Conservation (phyloP, 306 rosid genomes). For the Dalbergia cultrata region DNA sequence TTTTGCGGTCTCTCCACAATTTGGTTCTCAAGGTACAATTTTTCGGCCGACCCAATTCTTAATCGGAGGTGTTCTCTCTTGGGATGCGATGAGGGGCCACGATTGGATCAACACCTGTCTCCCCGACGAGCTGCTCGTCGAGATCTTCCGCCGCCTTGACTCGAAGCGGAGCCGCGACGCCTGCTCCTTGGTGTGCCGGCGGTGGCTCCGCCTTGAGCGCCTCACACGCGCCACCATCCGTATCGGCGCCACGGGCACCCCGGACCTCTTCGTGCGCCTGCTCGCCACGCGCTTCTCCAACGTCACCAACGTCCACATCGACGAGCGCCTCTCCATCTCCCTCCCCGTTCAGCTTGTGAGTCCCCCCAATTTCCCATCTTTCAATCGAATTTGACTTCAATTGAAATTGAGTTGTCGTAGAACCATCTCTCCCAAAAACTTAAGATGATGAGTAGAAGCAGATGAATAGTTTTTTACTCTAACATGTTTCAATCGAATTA, state of each 20-base stretch:
- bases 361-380: not conserved
- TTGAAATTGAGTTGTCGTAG: not conserved
- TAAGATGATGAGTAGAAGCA: no score
- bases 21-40: not conserved
- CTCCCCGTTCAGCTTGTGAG: conserved; percentile 65
- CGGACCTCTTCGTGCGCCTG: conserved; percentile 67
- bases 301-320: conserved; percentile 70
- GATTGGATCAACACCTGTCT: conserved; percentile 78
- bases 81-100: conserved; percentile 58
- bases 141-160: conserved; percentile 70
- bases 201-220: conserved; percentile 91
- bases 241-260: conserved; percentile 81
- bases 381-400: not conserved
- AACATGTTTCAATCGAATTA: not conserved
- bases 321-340: conserved; percentile 76
- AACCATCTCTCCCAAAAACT: no score
- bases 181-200: conserved; percentile 88
- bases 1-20: not conserved
- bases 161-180: conserved; percentile 81
- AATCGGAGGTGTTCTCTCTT: not conserved
- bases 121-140: conserved; percentile 85
- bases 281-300: conserved; percentile 76
- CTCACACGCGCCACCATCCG: conserved; percentile 76
- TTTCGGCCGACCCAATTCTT: not conserved
- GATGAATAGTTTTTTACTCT: no score